Evolutionary conservation across 2,329 filamentous ascomycete species (phyloP).

Genomic region (Epichloe gansuensis): DNA sequence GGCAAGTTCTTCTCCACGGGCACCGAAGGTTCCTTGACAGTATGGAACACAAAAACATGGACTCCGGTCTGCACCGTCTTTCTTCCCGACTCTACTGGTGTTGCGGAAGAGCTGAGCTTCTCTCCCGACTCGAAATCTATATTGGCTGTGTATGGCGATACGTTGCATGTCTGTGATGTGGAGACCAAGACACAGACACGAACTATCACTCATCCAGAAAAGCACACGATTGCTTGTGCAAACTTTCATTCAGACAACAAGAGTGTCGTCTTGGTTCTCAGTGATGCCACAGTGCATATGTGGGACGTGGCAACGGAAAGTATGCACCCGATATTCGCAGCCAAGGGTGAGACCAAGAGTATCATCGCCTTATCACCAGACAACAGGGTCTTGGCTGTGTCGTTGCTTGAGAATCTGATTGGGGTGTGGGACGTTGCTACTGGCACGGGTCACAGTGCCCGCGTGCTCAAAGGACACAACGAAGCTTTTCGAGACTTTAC

Average conservation of each 20-base stretch:
- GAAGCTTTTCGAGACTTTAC: conserved; percentile 7
- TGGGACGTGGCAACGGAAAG: conserved; percentile 4
- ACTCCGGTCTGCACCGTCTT: conserved; percentile 5
- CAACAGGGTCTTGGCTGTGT: conserved; percentile 7
- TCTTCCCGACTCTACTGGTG: conserved; percentile 5
- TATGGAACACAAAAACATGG: conserved; percentile 4
- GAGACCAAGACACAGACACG: conserved; percentile 3
- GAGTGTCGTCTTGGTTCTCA: conserved; percentile 5
- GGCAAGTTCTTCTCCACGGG: conserved; percentile 6
- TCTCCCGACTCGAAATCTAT: conserved; percentile 6
- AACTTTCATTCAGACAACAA: conserved; percentile 7
- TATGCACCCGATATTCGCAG: conserved; percentile 5
- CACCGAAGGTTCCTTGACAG: conserved; percentile 6
- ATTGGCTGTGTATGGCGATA: conserved; percentile 6
- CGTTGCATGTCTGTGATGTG: conserved; percentile 6
- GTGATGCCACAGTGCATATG: conserved; percentile 6
- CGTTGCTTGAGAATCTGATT: conserved; percentile 7
- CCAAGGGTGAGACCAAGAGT: conserved; percentile 7
- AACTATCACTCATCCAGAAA: conserved; percentile 2
- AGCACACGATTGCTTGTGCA: conserved; percentile 6
- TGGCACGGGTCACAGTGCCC: conserved; percentile 6
- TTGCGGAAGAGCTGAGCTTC: conserved; percentile 8
- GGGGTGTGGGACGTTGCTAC: conserved; percentile 7
- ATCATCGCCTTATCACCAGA: conserved; percentile 7
- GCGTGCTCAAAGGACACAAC: conserved; percentile 6